A percentile compares a stretch with the other conserved stretches of the same genome.
Conservation (phyloP, 2,329 filamentous ascomycete species). For the Ceratocystis huliohia region DNA sequence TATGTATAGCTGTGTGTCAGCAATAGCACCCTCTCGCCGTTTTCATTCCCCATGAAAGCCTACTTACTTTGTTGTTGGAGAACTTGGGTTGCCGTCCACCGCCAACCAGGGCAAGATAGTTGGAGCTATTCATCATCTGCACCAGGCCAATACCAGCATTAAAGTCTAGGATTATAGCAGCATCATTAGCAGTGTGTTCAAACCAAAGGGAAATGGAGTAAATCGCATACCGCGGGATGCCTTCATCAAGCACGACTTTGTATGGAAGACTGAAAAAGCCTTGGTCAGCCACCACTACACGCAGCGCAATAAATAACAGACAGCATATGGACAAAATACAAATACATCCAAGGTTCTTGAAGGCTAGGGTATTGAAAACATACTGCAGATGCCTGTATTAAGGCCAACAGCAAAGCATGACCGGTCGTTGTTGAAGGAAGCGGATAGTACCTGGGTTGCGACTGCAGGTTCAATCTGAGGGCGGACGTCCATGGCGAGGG, state of each 20-base stretch:
- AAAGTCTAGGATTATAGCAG: constrained; percentile 42
- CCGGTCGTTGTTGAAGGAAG: constrained; percentile 72
- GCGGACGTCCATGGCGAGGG: constrained; percentile 67
- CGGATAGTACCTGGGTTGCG: constrained; percentile 64
- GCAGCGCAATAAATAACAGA: not conserved
- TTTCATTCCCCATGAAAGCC: not conserved
- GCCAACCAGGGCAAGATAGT: constrained; percentile 80
- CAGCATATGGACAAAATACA: constrained; percentile 25
- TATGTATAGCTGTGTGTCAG: constrained; percentile 25
- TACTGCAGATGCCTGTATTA: constrained; percentile 75
- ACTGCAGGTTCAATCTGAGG: constrained; percentile 68
- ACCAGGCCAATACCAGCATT: constrained; percentile 70
- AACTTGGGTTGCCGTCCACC: constrained; percentile 78
- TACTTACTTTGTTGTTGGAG: constrained; percentile 63
- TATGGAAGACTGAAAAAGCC: constrained; percentile 49
- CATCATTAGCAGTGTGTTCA: not conserved
- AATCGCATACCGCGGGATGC: constrained; percentile 35
- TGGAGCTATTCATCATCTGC: constrained; percentile 76
- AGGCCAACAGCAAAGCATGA: constrained; percentile 80
- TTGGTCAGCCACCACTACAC: constrained; percentile 22
- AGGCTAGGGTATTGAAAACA: constrained; percentile 4
- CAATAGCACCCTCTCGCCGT: not conserved
- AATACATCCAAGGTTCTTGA: no score
- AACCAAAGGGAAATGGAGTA: not conserved
- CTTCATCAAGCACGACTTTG: constrained; percentile 58